phyloP scores from a whole-genome alignment of 306 rosid genomes.

The Senna tora region DNA sequence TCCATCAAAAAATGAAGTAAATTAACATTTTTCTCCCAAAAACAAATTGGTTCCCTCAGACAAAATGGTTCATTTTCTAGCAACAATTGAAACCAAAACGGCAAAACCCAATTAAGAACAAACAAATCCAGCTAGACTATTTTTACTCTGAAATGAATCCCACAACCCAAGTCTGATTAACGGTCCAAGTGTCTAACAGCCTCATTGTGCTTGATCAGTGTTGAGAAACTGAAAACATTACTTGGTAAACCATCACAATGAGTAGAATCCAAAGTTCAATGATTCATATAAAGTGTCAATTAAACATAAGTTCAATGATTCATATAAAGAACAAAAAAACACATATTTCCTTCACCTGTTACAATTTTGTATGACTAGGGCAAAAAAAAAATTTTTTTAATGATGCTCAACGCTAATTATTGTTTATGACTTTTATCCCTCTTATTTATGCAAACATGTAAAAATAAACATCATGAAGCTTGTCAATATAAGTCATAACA shows the following conservation, averaged over 20 bases:
- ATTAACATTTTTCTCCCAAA: constrained; percentile 4
- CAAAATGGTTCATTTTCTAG: constrained; percentile 26
- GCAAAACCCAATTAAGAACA: constrained; percentile 18
- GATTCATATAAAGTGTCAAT: neutral
- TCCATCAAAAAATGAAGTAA: constrained; percentile 21
- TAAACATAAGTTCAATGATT: constrained; percentile 7
- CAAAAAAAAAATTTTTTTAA: too few species aligned
- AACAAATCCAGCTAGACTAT: constrained; percentile 7
- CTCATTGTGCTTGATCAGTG: constrained; percentile 6
- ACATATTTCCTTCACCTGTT: neutral
- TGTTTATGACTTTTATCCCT: neutral
- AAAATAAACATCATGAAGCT: neutral
- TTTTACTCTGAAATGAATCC: constrained; percentile 8
- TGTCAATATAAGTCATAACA: constrained; percentile 5
- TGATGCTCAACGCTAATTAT: constrained; percentile 2
- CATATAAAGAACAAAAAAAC: constrained; percentile 1
- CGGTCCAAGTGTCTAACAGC: constrained; percentile 23
- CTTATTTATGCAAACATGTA: neutral
- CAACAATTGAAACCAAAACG: neutral
- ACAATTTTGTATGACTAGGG: neutral
- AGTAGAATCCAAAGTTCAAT: constrained; percentile 1
- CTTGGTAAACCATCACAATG: constrained; percentile 12
- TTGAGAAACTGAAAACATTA: constrained; percentile 16
- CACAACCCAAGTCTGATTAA: constrained; percentile 9
- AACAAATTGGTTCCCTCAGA: neutral